A percentile compares a stretch with the other conserved stretches of the same genome.
phyloP scores from a whole-genome alignment of 1,284 basidiomycete species.

The Apiotrichum brassicae region DNA sequence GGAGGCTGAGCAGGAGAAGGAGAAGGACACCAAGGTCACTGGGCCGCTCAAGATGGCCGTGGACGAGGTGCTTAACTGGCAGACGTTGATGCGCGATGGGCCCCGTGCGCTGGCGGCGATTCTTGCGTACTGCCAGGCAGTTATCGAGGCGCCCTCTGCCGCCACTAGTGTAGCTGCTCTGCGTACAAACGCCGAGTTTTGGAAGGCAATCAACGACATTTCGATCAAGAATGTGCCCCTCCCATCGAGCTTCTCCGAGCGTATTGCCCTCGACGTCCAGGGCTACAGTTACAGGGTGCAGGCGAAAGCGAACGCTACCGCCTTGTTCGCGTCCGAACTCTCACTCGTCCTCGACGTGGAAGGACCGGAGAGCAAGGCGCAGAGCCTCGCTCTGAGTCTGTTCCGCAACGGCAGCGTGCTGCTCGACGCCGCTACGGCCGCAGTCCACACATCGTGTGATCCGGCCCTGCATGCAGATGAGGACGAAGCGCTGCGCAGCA shows the following conservation, averaged over 20 bases:
- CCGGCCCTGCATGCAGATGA: constrained; percentile 38
- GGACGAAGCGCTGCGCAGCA: constrained; percentile 17
- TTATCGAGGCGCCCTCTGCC: constrained; percentile 41
- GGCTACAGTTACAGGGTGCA: constrained; percentile 58
- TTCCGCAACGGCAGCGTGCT: constrained; percentile 39
- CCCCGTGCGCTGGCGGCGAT: constrained; percentile 70
- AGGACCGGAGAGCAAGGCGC: constrained; percentile 28
- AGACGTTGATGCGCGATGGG: constrained; percentile 62
- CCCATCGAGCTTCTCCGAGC: constrained; percentile 34
- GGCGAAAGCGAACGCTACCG: constrained; percentile 39
- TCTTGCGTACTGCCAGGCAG: constrained; percentile 68
- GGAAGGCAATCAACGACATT: constrained; percentile 34
- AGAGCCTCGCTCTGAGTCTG: constrained; percentile 29
- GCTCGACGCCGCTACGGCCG: constrained; percentile 28
- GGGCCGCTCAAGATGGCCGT: constrained; percentile 51
- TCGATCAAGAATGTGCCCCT: constrained; percentile 30
- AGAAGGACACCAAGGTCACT: constrained; percentile 39
- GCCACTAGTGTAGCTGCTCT: constrained; percentile 20
- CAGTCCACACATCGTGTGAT: constrained; percentile 30
- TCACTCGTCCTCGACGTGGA: constrained; percentile 23
- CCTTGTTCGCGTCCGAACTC: constrained; percentile 33
- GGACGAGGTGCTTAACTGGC: constrained; percentile 58
- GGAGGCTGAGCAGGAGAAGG: constrained; percentile 11
- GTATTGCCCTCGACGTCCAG: constrained; percentile 32
- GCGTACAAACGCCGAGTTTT: constrained; percentile 27